Evolutionary conservation across 139 green algal genomes (phyloP).

Genomic region (Tetraselmis striata): DNA sequence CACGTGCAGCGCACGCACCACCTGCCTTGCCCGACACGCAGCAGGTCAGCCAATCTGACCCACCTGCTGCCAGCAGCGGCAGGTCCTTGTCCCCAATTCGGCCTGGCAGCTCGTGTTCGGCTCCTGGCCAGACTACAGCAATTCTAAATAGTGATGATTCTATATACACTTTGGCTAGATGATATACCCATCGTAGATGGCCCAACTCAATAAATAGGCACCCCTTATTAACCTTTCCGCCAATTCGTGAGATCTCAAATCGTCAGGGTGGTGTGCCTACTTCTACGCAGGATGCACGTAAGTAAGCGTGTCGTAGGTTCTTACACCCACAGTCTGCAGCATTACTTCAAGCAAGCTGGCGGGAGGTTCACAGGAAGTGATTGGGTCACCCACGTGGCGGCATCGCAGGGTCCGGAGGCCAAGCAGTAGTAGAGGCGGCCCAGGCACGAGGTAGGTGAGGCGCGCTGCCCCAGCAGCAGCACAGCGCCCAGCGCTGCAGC

Average conservation of each 20-base stretch:
- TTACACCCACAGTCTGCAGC: no score
- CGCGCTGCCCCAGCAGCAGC: neutral
- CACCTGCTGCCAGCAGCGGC: no score
- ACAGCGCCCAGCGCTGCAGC: neutral
- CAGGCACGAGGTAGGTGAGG: neutral
- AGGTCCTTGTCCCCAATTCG: neutral
- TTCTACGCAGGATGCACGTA: no score
- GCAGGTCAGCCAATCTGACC: no score
- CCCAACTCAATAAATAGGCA: neutral
- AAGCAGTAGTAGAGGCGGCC: slow-evolving; percentile 22
- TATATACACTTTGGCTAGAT: neutral
- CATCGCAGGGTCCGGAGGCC: slow-evolving; percentile 10
- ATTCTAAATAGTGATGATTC: neutral
- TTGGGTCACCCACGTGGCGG: slow-evolving; percentile 14
- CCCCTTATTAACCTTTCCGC: neutral
- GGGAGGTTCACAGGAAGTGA: neutral
- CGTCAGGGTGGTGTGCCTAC: neutral
- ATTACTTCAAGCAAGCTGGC: neutral
- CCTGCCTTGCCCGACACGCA: slow-evolving; percentile 2
- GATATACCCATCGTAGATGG: neutral
- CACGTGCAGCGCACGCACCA: neutral
- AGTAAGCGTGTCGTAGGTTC: no score
- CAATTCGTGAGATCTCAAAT: neutral
- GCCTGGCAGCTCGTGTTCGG: neutral
- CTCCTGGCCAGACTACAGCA: neutral